These are phyloP conservation scores for Barnettozyma siamensis DNA, from an alignment of 805 yeast species.

Conservation along the genomic window DNA sequence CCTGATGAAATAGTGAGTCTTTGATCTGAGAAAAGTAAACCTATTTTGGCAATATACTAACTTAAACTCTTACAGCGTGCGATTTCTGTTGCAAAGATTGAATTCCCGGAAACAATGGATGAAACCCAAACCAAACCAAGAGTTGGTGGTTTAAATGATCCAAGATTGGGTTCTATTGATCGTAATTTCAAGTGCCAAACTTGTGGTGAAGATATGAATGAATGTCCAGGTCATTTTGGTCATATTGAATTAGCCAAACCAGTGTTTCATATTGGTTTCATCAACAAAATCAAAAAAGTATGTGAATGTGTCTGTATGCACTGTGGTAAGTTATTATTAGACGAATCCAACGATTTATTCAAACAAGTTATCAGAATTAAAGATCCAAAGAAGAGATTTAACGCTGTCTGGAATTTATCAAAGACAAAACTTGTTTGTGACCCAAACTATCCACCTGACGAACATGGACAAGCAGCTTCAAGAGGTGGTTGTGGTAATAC, in stretches of 20 bases:
- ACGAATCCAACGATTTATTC: constrained; percentile 64
- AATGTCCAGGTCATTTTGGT: constrained; percentile 99
- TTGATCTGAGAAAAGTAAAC: constrained; percentile 12
- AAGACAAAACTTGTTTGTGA: constrained; percentile 94
- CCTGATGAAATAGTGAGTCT: constrained; percentile 80
- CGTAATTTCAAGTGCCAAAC: constrained; percentile 98
- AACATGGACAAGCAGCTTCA: constrained; percentile 47
- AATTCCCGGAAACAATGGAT: constrained; percentile 99
- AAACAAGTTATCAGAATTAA: constrained; percentile 83
- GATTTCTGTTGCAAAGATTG: constrained; percentile 95
- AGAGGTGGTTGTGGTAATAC: constrained; percentile 99
- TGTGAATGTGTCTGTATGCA: constrained; percentile 98
- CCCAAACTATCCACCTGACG: constrained; percentile 68
- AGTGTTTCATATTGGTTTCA: constrained; percentile 94
- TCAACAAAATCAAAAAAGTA: constrained; percentile 88
- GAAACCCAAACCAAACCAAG: constrained; percentile 92
- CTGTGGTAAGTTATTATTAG: constrained; percentile 90
- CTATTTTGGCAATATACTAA: constrained; percentile 12
- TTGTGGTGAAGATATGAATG: constrained; percentile 98
- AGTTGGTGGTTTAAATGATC: constrained; percentile 95
- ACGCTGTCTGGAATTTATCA: constrained; percentile 93
- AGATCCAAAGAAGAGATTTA: constrained; percentile 93
- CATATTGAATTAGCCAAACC: constrained; percentile 98
- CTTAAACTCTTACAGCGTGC: constrained; percentile 59
- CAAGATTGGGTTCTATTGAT: constrained; percentile 94